Evolutionary conservation across 331 rosid species (phyloP).

Genomic region (Cydonia oblonga): DNA sequence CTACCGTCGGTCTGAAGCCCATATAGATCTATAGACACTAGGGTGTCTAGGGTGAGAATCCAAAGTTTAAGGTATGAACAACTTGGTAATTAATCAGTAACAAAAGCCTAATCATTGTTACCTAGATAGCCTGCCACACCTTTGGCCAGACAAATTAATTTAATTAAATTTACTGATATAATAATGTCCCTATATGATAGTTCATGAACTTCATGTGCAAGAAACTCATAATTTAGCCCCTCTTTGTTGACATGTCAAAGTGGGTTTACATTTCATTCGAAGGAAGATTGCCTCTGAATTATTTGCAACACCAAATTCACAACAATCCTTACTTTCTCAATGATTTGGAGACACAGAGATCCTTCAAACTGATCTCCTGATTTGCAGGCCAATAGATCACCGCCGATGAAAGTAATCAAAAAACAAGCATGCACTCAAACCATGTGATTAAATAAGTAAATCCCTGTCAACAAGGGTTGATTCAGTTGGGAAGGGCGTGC

Average conservation of each 20-base stretch:
- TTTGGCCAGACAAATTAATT: no score
- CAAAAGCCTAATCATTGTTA: background rate
- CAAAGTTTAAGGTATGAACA: background rate
- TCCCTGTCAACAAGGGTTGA: no score
- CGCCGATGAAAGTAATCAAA: background rate
- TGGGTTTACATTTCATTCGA: no score
- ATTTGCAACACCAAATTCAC: no score
- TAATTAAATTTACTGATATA: no score
- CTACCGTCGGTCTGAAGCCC: background rate
- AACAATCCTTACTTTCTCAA: background rate
- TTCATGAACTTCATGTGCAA: no score
- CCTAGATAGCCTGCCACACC: no score
- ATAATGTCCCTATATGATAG: no score
- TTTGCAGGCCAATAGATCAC: background rate
- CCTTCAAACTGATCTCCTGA: background rate
- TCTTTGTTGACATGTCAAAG: no score
- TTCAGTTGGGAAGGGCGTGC: no score
- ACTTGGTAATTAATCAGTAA: background rate
- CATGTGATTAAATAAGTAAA: background rate
- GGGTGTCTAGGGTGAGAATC: background rate
- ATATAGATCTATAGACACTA: background rate
- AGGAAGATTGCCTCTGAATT: no score
- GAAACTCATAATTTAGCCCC: no score
- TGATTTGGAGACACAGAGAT: background rate
- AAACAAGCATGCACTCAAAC: background rate